Percentiles rank a stretch among this genome's conserved stretches.
Evolutionary conservation across 139 green algal species (phyloP).

Genomic region (Desmodesmus armatus): DNA sequence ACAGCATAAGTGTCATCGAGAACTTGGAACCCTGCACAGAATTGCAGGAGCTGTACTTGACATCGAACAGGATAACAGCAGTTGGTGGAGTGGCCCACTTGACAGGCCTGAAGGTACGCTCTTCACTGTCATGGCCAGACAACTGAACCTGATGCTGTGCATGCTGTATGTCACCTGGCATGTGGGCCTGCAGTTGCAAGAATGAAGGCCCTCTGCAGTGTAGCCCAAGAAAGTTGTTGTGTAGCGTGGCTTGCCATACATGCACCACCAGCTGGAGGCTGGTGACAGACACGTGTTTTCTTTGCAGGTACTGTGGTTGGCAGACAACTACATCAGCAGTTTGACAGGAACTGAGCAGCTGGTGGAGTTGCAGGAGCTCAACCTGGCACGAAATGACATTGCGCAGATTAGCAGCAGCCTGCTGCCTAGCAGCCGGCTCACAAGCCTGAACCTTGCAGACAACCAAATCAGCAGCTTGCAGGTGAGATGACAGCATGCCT

Average conservation of each 20-base stretch:
- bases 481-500: constrained; percentile 49
- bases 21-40: constrained; percentile 58
- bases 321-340: constrained; percentile 77
- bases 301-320: constrained; percentile 76
- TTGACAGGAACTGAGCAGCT: constrained; percentile 69
- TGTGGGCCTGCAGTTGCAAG: neutral
- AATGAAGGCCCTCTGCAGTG: neutral
- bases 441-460: constrained; percentile 77
- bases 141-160: neutral
- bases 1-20: constrained; percentile 65
- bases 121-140: neutral
- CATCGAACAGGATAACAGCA: constrained; percentile 70
- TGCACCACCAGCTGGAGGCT: neutral
- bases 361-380: constrained; percentile 68
- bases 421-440: constrained; percentile 52
- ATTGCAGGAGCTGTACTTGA: constrained; percentile 75
- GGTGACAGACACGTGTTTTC: neutral
- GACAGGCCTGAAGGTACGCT: constrained; percentile 64
- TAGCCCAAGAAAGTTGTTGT: neutral
- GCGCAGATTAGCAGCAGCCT: constrained; percentile 58
- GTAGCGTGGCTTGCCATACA: neutral
- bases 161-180: neutral
- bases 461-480: constrained; percentile 80
- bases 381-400: constrained; percentile 80
- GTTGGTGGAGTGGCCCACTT: constrained; percentile 66